phyloP scores from a whole-genome alignment of 2,329 filamentous ascomycete species.

The Exophiala mesophila region DNA sequence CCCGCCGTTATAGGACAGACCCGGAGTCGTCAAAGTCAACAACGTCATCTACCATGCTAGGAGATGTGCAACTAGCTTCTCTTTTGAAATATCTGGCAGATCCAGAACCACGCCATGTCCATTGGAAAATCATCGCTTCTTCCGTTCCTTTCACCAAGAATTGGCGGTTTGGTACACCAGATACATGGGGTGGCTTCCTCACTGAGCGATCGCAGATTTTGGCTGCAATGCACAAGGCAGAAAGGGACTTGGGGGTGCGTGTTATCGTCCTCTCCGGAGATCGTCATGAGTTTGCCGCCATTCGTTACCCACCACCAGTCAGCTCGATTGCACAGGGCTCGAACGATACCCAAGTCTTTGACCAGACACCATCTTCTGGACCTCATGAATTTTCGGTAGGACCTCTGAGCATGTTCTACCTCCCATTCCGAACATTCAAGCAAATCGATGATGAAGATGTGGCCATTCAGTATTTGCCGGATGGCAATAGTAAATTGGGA shows the following conservation, averaged over 20 bases:
- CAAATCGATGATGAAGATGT: slow-evolving; percentile 80
- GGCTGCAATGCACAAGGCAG: slow-evolving; percentile 86
- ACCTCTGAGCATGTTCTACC: slow-evolving; percentile 89
- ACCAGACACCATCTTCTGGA: slow-evolving; percentile 32
- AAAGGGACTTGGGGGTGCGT: slow-evolving; percentile 63
- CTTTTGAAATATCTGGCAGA: slow-evolving; percentile 70
- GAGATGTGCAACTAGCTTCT: slow-evolving; percentile 69
- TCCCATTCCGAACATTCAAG: slow-evolving; percentile 75
- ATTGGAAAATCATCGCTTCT: slow-evolving; percentile 90
- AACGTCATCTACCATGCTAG: slow-evolving; percentile 74
- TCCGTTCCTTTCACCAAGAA: slow-evolving; percentile 97
- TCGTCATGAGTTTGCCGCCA: slow-evolving; percentile 94
- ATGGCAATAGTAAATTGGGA: slow-evolving; percentile 85
- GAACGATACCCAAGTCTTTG: slow-evolving; percentile 13
- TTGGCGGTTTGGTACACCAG: slow-evolving; percentile 80
- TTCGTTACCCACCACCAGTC: slow-evolving; percentile 57
- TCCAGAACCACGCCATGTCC: slow-evolving; percentile 69
- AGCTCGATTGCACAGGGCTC: slow-evolving; percentile 23
- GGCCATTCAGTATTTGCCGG: slow-evolving; percentile 72
- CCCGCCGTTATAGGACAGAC: slow-evolving; percentile 71
- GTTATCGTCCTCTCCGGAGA: slow-evolving; percentile 85
- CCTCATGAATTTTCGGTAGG: slow-evolving; percentile 88
- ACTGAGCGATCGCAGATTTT: slow-evolving; percentile 72
- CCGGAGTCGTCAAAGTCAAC: slow-evolving; percentile 27
- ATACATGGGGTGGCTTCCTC: slow-evolving; percentile 94